Conservation (phyloP, 768 basidiomycete species). For the Hericium erinaceus region DNA sequence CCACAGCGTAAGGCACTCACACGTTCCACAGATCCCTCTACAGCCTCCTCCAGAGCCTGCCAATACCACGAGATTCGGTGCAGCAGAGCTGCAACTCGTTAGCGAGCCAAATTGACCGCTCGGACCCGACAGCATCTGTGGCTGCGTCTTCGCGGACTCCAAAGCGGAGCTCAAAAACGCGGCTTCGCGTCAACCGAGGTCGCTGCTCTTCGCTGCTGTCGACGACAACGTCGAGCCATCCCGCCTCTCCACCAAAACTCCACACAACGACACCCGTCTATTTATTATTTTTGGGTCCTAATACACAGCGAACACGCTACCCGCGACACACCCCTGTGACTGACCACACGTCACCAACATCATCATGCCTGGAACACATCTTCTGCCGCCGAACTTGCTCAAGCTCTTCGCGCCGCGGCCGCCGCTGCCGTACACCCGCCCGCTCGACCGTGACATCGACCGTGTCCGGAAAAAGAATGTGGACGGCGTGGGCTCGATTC, state of each 20-base stretch:
- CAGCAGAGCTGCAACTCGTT: no score
- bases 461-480: slow-evolving; percentile 63
- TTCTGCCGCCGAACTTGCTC: slow-evolving; percentile 91
- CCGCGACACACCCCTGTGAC: not conserved
- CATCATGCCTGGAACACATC: slow-evolving; percentile 63
- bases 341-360: not conserved
- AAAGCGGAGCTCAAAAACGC: not conserved
- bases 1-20: no score
- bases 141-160: not conserved
- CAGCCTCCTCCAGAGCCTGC: no score
- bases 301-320: not conserved
- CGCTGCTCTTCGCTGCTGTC: not conserved
- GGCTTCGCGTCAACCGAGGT: not conserved
- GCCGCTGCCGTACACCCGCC: slow-evolving; percentile 77
- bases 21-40: no score
- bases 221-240: not conserved
- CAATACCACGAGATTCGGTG: no score
- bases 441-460: slow-evolving; percentile 77
- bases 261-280: not conserved
- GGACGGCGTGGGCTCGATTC: slow-evolving; percentile 65
- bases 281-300: not conserved
- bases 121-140: no score
- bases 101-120: no score
- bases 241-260: not conserved
- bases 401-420: slow-evolving; percentile 95